Conservation (phyloP, 129 eudicot species). For the Saposhnikovia divaricata region DNA sequence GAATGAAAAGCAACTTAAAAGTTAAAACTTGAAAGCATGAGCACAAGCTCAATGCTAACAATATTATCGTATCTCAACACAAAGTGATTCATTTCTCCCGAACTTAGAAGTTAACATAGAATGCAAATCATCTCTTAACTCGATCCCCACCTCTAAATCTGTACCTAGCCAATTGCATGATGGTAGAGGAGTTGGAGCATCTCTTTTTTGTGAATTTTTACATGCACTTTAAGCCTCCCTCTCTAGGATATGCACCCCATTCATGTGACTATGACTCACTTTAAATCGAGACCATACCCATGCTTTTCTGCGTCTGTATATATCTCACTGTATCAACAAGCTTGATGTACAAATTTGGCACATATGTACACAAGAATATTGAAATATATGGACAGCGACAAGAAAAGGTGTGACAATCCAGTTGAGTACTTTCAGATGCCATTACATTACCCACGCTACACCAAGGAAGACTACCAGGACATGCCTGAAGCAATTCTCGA, state of each 20-base stretch:
- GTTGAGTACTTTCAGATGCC: constrained; percentile 24
- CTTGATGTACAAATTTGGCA: neutral
- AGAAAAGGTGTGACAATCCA: neutral
- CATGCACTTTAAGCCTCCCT: neutral
- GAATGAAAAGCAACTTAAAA: too few relatives aligned
- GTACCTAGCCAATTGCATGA: constrained; percentile 4
- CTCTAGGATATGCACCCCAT: neutral
- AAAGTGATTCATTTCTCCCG: neutral
- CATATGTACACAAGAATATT: neutral
- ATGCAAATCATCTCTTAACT: neutral
- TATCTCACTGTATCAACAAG: neutral
- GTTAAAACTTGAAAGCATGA: too few relatives aligned
- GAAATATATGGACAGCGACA: constrained; percentile 3
- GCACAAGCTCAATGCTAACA: neutral
- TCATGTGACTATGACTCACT: neutral
- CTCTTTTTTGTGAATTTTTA: constrained; percentile 11
- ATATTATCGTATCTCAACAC: neutral
- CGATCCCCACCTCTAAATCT: neutral
- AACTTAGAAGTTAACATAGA: neutral
- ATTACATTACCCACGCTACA: constrained; percentile 31
- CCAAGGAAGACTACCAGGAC: constrained; percentile 25
- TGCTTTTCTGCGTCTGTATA: neutral
- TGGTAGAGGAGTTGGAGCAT: constrained; percentile 16
- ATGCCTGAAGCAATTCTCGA: constrained; percentile 30
- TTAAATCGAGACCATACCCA: neutral